phyloP scores from a whole-genome alignment of 257 asterid genomes.

The Fraxinus pennsylvanica region DNA sequence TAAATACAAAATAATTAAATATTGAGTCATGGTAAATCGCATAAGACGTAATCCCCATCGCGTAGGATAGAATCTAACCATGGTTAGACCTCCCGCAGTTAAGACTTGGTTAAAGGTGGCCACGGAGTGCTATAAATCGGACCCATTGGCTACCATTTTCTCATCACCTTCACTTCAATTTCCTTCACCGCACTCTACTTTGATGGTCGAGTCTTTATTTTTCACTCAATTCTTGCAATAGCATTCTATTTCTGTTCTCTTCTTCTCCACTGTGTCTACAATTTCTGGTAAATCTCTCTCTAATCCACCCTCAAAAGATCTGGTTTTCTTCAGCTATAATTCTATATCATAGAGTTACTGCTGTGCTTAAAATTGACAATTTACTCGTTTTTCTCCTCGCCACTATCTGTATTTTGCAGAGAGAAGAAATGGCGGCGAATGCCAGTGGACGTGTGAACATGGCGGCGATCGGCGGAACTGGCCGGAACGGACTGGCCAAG shows the following conservation, averaged over 20 bases:
- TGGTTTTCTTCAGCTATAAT: neutral
- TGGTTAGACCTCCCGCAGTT: conserved; percentile 21
- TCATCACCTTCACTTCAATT: conserved; percentile 30
- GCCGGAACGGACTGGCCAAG: conserved; percentile 59
- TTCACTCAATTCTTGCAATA: neutral
- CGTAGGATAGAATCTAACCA: conserved; percentile 31
- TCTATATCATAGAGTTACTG: neutral
- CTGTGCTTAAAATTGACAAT: neutral
- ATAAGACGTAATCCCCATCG: neutral
- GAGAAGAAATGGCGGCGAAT: conserved; percentile 47
- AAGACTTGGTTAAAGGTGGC: conserved; percentile 20
- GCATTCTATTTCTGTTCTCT: neutral
- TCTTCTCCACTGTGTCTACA: neutral
- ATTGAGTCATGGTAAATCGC: neutral
- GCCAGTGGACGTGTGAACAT: conserved; percentile 35
- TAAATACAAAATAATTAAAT: too few relatives aligned
- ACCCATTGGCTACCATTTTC: conserved; percentile 13
- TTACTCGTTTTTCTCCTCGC: neutral
- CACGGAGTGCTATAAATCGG: conserved; percentile 38
- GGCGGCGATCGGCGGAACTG: conserved; percentile 21
- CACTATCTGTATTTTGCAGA: conserved; percentile 18
- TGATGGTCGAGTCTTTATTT: conserved; percentile 23
- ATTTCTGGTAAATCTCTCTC: conserved; percentile 20
- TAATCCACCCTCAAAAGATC: neutral
- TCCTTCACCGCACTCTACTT: conserved; percentile 8